Evolutionary conservation across 2,329 filamentous ascomycete species (phyloP).

Genomic region (Botrytis elliptica): DNA sequence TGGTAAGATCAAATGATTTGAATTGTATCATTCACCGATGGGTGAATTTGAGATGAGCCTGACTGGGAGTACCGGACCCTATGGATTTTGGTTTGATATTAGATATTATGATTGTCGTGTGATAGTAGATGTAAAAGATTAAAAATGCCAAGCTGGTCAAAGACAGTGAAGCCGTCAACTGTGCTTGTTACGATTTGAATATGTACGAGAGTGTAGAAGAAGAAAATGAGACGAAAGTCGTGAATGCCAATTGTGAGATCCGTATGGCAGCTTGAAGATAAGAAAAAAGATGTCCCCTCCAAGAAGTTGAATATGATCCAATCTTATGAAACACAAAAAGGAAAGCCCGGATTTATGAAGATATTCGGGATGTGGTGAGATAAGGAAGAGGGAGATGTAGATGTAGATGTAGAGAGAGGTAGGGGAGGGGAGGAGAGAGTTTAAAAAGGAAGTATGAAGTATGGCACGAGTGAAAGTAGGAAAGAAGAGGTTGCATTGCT

Average conservation of each 20-base stretch:
- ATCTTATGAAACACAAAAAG: background rate
- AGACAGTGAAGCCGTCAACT: slow-evolving; percentile 38
- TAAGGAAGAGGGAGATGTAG: background rate
- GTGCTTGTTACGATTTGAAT: slow-evolving; percentile 27
- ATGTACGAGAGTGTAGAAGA: slow-evolving; percentile 7
- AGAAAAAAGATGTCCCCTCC: background rate
- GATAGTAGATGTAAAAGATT: slow-evolving; percentile 15
- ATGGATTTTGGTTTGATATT: slow-evolving; percentile 26
- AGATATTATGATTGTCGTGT: slow-evolving; percentile 32
- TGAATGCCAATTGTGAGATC: slow-evolving; percentile 4
- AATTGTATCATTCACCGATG: background rate
- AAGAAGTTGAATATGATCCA: slow-evolving; percentile 5
- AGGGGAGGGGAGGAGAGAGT: background rate
- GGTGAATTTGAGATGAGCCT: background rate
- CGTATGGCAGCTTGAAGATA: slow-evolving; percentile 1
- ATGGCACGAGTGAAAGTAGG: too few species aligned
- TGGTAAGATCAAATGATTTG: background rate
- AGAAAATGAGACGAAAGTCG: background rate
- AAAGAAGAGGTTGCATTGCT: slow-evolving; percentile 2
- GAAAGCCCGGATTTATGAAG: background rate
- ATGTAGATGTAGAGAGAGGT: background rate
- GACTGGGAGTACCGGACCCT: slow-evolving; percentile 32
- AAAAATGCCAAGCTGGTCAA: slow-evolving; percentile 30
- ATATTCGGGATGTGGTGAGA: background rate
- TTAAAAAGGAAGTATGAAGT: background rate